Evolutionary conservation across 805 yeast species (phyloP), one percentile per base, ranked within the genome.

Genomic region (Ogataea populi-albae): DNA sequence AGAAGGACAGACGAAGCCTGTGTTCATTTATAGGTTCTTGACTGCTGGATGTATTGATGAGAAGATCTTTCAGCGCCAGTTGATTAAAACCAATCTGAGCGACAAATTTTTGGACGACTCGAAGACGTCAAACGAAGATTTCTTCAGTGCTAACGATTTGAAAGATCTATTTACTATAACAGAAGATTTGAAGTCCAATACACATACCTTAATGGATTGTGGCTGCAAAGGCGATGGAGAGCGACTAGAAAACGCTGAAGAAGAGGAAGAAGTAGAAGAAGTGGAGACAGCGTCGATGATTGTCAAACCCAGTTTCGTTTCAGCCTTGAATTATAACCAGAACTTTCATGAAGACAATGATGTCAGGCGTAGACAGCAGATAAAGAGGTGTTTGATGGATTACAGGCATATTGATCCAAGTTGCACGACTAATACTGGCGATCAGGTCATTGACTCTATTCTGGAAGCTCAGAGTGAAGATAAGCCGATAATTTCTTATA

Each of bases 31-130:
- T 54, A 69, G 98, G 46, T 59, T 93, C 14, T 62, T 93, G 27
- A 83, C 95, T 0, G 79, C 94, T 0, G 98, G 98, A 0, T 79
- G 89, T 37, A 83, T 88, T 23, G 98, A 93, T 56, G 98, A 93
- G 56, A 91, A 89, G 62, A 89, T 93, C 3, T 80, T 84, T 41
- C 98, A 93, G 56, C 67, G 98, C 14, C 98, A 93, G 58, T 64
- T 89, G 35, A 80, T 86, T 69, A 93, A 93, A 57, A 76, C 67
- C 37, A 88, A 81, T 35, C 62, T 91, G 32, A 84, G 96, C 31
- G 81, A 81, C 43, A 78, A 77, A 45, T 82, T 91, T 48, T 69
- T 75, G 46, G 81, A 46, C 39, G 61, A 64, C 35, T 57, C 61
- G 16, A 41, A 32, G 10, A 55, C 60, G 4, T 67, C 77, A 0